A percentile compares a stretch with the other conserved stretches of the same genome.
Conservation (phyloP, 768 basidiomycete genomes). For the Auriculariales sp. region DNA sequence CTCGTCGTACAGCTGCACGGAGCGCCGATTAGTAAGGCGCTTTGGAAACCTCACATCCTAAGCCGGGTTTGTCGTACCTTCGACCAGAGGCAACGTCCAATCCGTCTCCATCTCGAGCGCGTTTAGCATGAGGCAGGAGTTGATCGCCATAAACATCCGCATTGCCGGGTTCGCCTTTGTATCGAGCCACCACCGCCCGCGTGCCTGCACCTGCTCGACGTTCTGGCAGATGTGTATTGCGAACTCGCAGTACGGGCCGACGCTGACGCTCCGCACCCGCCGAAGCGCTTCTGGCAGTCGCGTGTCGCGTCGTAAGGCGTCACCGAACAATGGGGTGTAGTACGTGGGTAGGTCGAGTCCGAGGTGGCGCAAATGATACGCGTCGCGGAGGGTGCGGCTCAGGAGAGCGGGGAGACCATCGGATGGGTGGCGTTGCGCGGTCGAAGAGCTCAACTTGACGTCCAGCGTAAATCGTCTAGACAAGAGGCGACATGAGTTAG, state of each 20-base stretch:
- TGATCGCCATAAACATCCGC: background rate
- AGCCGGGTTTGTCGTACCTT: background rate
- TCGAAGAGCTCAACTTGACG: background rate
- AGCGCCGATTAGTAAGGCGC: background rate
- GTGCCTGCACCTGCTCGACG: background rate
- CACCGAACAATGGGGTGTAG: background rate
- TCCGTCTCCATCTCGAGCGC: background rate
- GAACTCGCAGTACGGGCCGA: background rate
- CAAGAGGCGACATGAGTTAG: too few relatives aligned
- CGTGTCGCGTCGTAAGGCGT: background rate
- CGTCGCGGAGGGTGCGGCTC: background rate
- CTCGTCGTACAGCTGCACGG: background rate
- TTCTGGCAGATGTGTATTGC: background rate
- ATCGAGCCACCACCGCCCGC: background rate
- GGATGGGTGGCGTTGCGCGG: background rate
- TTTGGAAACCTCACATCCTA: background rate
- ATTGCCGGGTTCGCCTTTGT: background rate
- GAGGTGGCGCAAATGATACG: background rate
- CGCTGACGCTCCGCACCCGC: background rate
- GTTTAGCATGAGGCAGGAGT: background rate
- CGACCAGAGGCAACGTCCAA: constrained; percentile 1
- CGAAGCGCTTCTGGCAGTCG: background rate
- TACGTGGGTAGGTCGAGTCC: background rate
- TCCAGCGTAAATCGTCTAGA: background rate
- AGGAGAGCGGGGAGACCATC: background rate